A percentile compares a stretch with the other conserved stretches of the same genome.
Evolutionary conservation across 371 early-diverging fungal genomes (phyloP).

Genomic region (Cokeromyces recurvatus): DNA sequence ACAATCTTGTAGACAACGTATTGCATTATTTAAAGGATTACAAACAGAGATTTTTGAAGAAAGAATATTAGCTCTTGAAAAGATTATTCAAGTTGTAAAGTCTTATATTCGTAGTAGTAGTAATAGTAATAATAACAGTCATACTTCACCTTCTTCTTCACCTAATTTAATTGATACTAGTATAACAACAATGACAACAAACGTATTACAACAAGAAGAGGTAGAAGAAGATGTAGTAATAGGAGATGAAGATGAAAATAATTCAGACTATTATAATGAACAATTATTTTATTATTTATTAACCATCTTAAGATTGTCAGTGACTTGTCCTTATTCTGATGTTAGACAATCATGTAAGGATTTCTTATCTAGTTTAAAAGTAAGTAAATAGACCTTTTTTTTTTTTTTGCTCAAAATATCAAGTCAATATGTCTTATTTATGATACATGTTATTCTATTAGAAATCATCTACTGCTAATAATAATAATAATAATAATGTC

Average conservation of each 20-base stretch:
- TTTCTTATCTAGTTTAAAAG: slow-evolving; percentile 41
- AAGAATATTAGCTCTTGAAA: slow-evolving; percentile 32
- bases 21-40: slow-evolving; percentile 42
- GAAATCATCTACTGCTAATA: too few relatives aligned
- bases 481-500: too few relatives aligned
- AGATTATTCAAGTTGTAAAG: slow-evolving; percentile 45
- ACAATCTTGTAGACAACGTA: slow-evolving; percentile 42
- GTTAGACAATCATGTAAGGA: slow-evolving; percentile 49
- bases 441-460: too few relatives aligned
- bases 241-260: slow-evolving; percentile 22
- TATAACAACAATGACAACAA: too few relatives aligned
- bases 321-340: slow-evolving; percentile 57
- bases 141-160: slow-evolving; percentile 21
- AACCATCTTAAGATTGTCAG: slow-evolving; percentile 51
- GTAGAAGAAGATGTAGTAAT: background rate
- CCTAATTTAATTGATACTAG: slow-evolving; percentile 9
- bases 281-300: slow-evolving; percentile 45
- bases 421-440: too few relatives aligned
- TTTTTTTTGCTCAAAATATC: background rate
- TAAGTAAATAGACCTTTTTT: slow-evolving; percentile 8
- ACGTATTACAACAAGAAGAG: background rate
- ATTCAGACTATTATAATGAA: slow-evolving; percentile 3
- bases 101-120: slow-evolving; percentile 32
- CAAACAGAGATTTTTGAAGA: slow-evolving; percentile 37
- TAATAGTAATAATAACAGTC: slow-evolving; percentile 13